Percentiles rank a stretch among this genome's conserved stretches.
These are phyloP conservation scores for Geranium rotundifolium DNA, from an alignment of 345 rosid genomes.

Conservation along the genomic window DNA sequence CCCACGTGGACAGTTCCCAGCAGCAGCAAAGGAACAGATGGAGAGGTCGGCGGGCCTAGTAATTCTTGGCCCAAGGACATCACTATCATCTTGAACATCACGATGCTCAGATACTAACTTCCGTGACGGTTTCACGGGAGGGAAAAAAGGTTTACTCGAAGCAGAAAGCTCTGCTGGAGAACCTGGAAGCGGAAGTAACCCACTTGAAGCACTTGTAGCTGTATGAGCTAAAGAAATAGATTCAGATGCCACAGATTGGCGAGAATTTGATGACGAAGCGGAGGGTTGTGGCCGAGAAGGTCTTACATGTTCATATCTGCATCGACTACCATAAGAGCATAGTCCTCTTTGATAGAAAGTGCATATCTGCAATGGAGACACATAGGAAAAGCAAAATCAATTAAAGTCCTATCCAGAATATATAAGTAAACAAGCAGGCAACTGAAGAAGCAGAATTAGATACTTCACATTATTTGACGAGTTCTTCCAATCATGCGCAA, in stretches of 20 bases:
- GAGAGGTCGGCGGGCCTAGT: constrained; percentile 46
- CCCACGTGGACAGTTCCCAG: constrained; percentile 75
- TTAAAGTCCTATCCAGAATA: background rate
- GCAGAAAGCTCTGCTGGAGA: constrained; percentile 29
- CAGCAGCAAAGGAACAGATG: constrained; percentile 79
- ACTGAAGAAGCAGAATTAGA: background rate
- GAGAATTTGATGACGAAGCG: constrained; percentile 37
- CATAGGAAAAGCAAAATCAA: constrained; percentile 4
- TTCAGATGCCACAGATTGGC: constrained; percentile 17
- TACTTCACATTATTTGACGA: constrained; percentile 49
- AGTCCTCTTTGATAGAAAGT: constrained; percentile 82
- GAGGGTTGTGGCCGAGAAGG: constrained; percentile 30
- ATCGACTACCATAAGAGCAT: constrained; percentile 71
- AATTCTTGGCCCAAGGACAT: constrained; percentile 22
- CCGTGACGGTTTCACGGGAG: constrained; percentile 30
- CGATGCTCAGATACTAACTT: constrained; percentile 21
- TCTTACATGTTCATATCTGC: constrained; percentile 73
- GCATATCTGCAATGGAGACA: constrained; percentile 48
- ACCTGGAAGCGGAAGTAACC: constrained; percentile 11
- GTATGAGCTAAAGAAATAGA: constrained; percentile 18
- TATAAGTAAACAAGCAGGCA: background rate
- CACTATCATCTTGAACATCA: constrained; percentile 23
- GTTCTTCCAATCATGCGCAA: constrained; percentile 70
- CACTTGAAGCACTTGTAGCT: constrained; percentile 17
- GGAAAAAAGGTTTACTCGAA: constrained; percentile 19